A percentile compares a stretch with the other conserved stretches of the same genome.
These are phyloP conservation scores for Gnomoniopsis smithogilvyi DNA, from an alignment of 2,329 filamentous ascomycete species.

Conservation along the genomic window DNA sequence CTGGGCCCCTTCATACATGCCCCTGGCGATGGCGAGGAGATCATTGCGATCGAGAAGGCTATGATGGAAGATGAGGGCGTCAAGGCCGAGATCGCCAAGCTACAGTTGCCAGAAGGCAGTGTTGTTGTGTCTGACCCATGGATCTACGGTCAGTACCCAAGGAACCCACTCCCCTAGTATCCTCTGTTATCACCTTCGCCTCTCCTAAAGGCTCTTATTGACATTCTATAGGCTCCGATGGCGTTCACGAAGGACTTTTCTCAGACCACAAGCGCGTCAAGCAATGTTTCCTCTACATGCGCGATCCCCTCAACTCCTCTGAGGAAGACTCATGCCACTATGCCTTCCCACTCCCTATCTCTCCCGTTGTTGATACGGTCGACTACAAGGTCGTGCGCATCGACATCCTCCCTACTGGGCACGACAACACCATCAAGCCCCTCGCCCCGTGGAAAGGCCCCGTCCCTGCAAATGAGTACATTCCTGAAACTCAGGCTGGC, in stretches of 20 bases:
- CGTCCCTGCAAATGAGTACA: constrained; percentile 58
- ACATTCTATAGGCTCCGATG: constrained; percentile 42
- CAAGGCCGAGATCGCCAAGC: constrained; percentile 57
- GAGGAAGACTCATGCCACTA: constrained; percentile 68
- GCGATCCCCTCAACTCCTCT: constrained; percentile 55
- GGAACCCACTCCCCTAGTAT: not conserved
- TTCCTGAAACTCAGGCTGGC: constrained; percentile 54
- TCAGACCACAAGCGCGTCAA: constrained; percentile 45
- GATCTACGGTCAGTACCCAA: constrained; percentile 53
- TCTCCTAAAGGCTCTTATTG: not conserved
- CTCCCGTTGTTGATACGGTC: constrained; percentile 61
- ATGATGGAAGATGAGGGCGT: constrained; percentile 54
- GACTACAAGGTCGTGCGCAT: constrained; percentile 65
- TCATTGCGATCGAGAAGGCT: constrained; percentile 53
- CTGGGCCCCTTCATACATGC: constrained; percentile 57
- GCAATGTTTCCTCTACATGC: constrained; percentile 66
- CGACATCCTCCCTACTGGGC: constrained; percentile 66
- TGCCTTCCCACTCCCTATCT: constrained; percentile 64
- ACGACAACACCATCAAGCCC: constrained; percentile 54
- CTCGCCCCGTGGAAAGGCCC: constrained; percentile 53
- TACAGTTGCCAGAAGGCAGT: constrained; percentile 57
- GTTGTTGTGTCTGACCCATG: constrained; percentile 60
- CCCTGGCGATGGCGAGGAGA: constrained; percentile 57
- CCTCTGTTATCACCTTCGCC: not conserved
- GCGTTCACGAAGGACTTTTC: constrained; percentile 42